Percentiles rank a stretch among this genome's conserved stretches.
These are phyloP conservation scores for Paragyromitra xinjiangensis DNA, from an alignment of 495 filamentous ascomycete genomes.

Conservation along the genomic window DNA sequence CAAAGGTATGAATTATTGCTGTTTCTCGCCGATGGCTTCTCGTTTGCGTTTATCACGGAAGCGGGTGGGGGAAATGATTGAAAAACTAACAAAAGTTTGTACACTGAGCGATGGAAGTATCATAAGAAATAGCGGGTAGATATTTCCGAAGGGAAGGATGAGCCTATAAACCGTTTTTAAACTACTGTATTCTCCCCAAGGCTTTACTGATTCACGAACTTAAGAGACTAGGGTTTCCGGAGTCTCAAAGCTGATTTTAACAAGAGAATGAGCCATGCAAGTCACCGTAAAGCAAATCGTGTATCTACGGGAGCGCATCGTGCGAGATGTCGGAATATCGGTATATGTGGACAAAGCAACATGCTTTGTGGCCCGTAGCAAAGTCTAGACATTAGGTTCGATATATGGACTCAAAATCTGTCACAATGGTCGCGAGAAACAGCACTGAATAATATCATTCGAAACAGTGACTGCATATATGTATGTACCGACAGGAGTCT, in stretches of 20 bases:
- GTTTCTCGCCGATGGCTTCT: background rate
- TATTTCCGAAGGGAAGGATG: conserved; percentile 22
- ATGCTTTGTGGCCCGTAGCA: background rate
- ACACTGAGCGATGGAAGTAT: background rate
- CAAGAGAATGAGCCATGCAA: conserved; percentile 19
- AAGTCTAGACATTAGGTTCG: background rate
- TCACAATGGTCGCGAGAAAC: conserved; percentile 7
- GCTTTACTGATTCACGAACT: background rate
- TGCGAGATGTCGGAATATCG: conserved; percentile 24
- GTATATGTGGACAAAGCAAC: conserved; percentile 28
- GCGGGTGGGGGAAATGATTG: background rate
- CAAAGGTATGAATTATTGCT: background rate
- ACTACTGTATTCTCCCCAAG: background rate
- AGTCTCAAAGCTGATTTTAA: conserved; percentile 10
- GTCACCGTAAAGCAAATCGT: conserved; percentile 8
- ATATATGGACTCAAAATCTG: background rate
- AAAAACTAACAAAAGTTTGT: background rate
- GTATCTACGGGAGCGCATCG: conserved; percentile 24
- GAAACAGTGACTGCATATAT: background rate
- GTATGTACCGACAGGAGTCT: background rate
- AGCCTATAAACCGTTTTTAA: conserved; percentile 7
- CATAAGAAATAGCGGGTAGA: background rate
- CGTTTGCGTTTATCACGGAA: conserved; percentile 9
- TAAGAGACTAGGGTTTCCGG: background rate
- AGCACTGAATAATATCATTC: background rate